A percentile compares a stretch with the other conserved stretches of the same genome.
These are phyloP conservation scores for Anthoceros angustus DNA, from an alignment of 225 moss, liverwort and hornwort species.

Conservation along the genomic window DNA sequence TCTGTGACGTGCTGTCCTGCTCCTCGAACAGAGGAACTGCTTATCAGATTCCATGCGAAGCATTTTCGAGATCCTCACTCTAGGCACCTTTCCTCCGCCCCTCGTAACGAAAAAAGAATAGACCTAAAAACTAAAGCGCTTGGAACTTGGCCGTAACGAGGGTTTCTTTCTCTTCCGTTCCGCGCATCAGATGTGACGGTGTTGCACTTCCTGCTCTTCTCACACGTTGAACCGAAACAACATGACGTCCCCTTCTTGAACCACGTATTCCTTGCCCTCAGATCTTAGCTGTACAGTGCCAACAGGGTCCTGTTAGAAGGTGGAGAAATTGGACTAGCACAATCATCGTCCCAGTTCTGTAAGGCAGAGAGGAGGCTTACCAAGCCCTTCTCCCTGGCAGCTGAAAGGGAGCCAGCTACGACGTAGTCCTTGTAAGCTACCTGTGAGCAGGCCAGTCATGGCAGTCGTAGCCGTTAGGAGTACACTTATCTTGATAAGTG, in stretches of 20 bases:
- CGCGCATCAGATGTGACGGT: no score
- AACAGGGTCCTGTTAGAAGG: background rate
- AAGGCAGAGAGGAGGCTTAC: conserved; percentile 17
- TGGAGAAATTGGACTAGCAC: background rate
- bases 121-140: no score
- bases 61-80: background rate
- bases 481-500: background rate
- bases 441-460: conserved; percentile 11
- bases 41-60: no score
- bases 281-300: conserved; percentile 46
- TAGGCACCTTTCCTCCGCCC: background rate
- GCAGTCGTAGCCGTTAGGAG: background rate
- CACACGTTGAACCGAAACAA: conserved; percentile 91
- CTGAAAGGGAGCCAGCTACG: conserved; percentile 42
- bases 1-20: no score
- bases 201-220: background rate
- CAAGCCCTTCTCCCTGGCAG: conserved; percentile 79
- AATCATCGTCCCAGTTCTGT: background rate
- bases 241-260: conserved; percentile 94
- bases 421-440: conserved; percentile 80
- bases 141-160: no score
- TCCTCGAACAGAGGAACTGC: no score
- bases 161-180: no score
- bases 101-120: background rate
- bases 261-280: conserved; percentile 91